Base-by-base conservation (phyloP, 345 rosid species). In the Murraya koenigii region DNA sequence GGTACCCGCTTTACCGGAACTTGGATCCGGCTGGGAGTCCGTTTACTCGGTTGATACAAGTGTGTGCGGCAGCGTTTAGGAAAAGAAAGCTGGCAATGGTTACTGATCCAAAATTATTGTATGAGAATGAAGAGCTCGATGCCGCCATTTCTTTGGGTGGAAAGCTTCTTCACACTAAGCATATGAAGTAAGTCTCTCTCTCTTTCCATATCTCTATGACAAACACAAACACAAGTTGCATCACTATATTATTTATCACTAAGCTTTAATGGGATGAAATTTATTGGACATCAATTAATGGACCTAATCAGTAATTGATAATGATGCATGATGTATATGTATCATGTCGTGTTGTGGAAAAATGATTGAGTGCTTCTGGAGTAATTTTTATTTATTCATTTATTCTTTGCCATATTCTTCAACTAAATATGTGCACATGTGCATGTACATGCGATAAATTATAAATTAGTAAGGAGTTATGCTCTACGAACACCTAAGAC, bases 11-110 rank as follows among this genome's bases (percentile, higher is more conserved):
- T 62, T 94, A 94, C 85, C 87, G 98, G 79, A 88, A 88, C 76
- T 75, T 95, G 86, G 89, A 84, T 80, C 98, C 99, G 0, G 80
- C 88, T 0, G 99, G 99, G 23, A 95, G 98, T 80, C 99, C 99
- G 0, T 95, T 92, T 82, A 95, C 99, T 77, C 86, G 98, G 10
- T 74, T 95, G 85, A 5, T 90, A 60, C 99, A 93, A 72, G 97
- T 93, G 38, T 76, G 75, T 4, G 92, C 89, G 60, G 86, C 97
- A 2, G 93, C 98, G 0, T 88, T 81, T 41, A 87, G 79, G 80
- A 95, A 95, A 87, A 90, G 99, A 47, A 92, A 89, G 33, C 6
- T 92, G 56, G 19, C 6, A 38, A 6, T 2, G 4, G 83, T 85
- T 59, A 59, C 84, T 59, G 90, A 90, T 80, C 77, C 88, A 0